Percentiles rank a stretch among this genome's conserved stretches.
These are phyloP conservation scores for Starmera quercuum DNA, from an alignment of 805 yeast species.

Conservation along the genomic window DNA sequence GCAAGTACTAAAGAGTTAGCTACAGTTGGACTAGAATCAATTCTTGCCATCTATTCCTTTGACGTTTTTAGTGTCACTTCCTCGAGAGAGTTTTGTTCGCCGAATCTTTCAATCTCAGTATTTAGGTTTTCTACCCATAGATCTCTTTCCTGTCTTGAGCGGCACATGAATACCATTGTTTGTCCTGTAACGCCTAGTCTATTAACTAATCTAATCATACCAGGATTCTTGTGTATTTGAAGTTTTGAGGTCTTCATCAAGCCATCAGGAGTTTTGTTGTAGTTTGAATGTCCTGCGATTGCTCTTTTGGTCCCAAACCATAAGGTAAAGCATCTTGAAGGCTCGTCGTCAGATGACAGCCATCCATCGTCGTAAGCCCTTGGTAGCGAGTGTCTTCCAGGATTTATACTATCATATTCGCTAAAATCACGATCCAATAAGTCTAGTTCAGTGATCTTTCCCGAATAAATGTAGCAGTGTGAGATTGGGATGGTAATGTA, in stretches of 20 bases:
- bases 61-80: neutral
- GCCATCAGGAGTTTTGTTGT: neutral
- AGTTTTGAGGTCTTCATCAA: neutral
- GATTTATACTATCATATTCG: conserved; percentile 38
- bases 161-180: conserved; percentile 67
- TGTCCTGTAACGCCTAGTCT: conserved; percentile 62
- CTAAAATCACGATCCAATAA: conserved; percentile 35
- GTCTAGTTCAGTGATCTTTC: conserved; percentile 49
- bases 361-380: conserved; percentile 77
- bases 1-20: too few species aligned
- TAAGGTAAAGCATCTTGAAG: conserved; percentile 68
- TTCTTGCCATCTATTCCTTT: too few species aligned
- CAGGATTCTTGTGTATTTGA: conserved; percentile 29
- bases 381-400: conserved; percentile 57
- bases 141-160: conserved; percentile 79
- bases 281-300: conserved; percentile 20
- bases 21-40: too few species aligned
- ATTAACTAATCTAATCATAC: conserved; percentile 36
- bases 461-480: conserved; percentile 72
- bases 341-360: conserved; percentile 72
- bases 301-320: conserved; percentile 71
- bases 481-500: conserved; percentile 53
- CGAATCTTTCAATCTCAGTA: conserved; percentile 27
- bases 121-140: conserved; percentile 54
- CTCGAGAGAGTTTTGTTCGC: neutral